Evolutionary conservation across 2,329 filamentous ascomycete species (phyloP).

Genomic region (Plenodomus tracheiphilus): DNA sequence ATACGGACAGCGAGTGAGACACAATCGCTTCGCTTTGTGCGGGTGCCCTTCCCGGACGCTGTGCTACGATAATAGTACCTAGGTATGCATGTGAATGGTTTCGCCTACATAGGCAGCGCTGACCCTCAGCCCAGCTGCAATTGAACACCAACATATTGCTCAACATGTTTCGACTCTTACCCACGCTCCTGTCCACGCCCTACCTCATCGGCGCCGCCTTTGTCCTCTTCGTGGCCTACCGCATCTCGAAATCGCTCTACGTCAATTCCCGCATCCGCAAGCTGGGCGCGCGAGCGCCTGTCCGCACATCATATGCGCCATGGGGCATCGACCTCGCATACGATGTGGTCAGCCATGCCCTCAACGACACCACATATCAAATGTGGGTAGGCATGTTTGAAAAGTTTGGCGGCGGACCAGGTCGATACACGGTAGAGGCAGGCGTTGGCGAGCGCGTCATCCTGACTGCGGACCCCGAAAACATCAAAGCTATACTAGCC

Average conservation of each 20-base stretch:
- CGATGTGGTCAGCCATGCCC: conserved; percentile 57
- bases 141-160: neutral
- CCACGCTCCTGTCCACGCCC: conserved; percentile 21
- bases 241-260: conserved; percentile 20
- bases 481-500: conserved; percentile 88
- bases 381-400: conserved; percentile 63
- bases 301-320: conserved; percentile 44
- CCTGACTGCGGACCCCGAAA: conserved; percentile 81
- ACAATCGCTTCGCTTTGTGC: neutral
- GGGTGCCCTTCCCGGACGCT: neutral
- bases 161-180: conserved; percentile 27
- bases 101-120: neutral
- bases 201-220: conserved; percentile 26
- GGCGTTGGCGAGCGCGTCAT: conserved; percentile 64
- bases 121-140: neutral
- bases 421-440: conserved; percentile 63
- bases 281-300: conserved; percentile 52
- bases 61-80: neutral
- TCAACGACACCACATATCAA: conserved; percentile 61
- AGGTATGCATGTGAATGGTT: neutral
- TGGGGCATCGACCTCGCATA: conserved; percentile 67
- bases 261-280: conserved; percentile 43
- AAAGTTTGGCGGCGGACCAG: conserved; percentile 36
- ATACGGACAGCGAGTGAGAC: neutral
- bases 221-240: conserved; percentile 25